These are phyloP conservation scores for Phaeosphaeriaceae sp. DNA, from an alignment of 2,329 filamentous ascomycete species.

Conservation along the genomic window DNA sequence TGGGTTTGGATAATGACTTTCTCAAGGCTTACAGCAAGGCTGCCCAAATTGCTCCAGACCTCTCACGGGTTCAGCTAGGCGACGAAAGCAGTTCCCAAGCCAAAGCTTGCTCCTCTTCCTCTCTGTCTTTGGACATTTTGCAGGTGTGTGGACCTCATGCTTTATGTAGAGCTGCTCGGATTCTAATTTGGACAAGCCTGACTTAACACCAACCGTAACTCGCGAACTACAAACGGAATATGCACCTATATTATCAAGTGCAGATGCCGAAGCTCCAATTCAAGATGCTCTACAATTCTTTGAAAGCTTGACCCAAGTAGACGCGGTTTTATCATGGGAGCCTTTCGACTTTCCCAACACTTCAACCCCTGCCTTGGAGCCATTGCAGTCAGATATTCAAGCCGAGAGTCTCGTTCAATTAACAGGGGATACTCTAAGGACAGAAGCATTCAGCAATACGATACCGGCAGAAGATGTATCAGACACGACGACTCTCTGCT, in stretches of 20 bases:
- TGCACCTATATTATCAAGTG: too few relatives aligned
- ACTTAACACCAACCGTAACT: too few relatives aligned
- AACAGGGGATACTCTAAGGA: not conserved
- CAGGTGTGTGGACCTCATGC: not conserved
- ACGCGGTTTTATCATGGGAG: too few relatives aligned
- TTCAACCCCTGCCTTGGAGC: too few relatives aligned
- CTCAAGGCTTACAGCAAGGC: conserved; percentile 11
- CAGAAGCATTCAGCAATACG: conserved; percentile 4
- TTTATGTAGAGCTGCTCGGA: not conserved
- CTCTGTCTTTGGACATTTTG: not conserved
- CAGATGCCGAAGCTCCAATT: too few relatives aligned
- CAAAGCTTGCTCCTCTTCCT: not conserved
- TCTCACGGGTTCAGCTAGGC: too few relatives aligned
- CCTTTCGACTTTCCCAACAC: too few relatives aligned
- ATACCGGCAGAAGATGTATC: conserved; percentile 3
- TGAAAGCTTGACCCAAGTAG: too few relatives aligned
- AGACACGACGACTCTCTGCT: conserved; percentile 20
- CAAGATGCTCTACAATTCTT: too few relatives aligned
- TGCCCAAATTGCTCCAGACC: not conserved
- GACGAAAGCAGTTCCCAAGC: not conserved
- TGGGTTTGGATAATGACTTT: conserved; percentile 12
- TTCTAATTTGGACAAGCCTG: not conserved
- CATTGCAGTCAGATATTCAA: too few relatives aligned
- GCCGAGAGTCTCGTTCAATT: not conserved
- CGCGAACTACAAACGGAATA: too few relatives aligned